These are phyloP conservation scores for Onygena corvina DNA, from an alignment of 2,329 filamentous ascomycete species.

Conservation along the genomic window DNA sequence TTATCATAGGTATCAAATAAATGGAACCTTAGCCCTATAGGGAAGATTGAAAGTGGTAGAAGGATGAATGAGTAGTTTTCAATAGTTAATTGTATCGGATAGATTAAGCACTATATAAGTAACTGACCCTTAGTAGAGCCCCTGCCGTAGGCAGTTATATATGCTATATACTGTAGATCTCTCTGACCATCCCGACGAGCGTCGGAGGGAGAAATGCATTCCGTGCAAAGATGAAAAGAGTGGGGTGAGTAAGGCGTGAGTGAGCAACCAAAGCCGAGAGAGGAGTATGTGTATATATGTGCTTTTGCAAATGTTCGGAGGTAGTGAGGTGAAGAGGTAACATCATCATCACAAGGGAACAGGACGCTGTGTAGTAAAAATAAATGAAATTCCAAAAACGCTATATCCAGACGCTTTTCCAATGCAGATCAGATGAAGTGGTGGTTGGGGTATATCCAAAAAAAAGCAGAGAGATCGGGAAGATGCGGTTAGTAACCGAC, in stretches of 20 bases:
- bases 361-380: background rate
- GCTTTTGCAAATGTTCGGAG: no score
- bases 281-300: background rate
- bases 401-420: background rate
- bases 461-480: background rate
- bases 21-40: no score
- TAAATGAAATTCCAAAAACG: background rate
- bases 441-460: background rate
- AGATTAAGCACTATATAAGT: no score
- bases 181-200: background rate
- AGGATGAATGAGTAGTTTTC: background rate
- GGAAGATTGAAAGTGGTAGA: background rate
- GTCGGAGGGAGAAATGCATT: background rate
- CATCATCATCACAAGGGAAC: background rate
- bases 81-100: no score
- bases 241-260: background rate
- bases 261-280: background rate
- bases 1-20: no score
- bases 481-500: background rate
- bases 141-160: conserved; percentile 1
- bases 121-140: background rate
- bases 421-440: background rate
- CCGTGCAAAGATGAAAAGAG: background rate
- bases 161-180: conserved; percentile 4
- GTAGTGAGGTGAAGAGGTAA: background rate